Base-by-base conservation (phyloP, 2,329 filamentous ascomycete genomes). In the Clarireedia sp. region DNA sequence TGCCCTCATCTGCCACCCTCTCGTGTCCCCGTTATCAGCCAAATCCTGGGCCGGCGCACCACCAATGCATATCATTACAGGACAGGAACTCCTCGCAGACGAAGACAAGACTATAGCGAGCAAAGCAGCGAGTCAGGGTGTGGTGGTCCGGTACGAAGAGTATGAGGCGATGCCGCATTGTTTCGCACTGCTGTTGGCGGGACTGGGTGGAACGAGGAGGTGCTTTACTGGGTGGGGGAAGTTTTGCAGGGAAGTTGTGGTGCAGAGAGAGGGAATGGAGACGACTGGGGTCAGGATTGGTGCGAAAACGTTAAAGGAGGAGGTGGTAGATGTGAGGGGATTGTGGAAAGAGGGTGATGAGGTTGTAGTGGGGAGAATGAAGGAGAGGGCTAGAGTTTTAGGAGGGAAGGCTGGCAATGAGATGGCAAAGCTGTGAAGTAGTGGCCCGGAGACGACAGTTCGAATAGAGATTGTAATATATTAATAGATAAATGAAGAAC, bases 91-190 rank as follows among this genome's bases (percentile, higher is more conserved):
- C 62, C 74, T 92, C 7, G 74, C 79, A 1, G 86, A 89, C 67
- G 87, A 90, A 68, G 77, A 76, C 57, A 77, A 76, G 59, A 80
- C 81, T 51, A 65, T 89, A 1, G 86, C 83, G 0, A 70, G 72
- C 38, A 75, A 77, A 33, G 74, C 87, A 10, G 73, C 73, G 16
- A 60, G 63, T 5, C 24, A 19, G 24, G 46, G 46, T 2, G 26
- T 33, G 4, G 16, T 21, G 17, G 46, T 48, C n/a, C 10, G 17
- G n/a, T 48, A 21, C 17, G 17, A 38, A 5, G 46, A 48, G 26
- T 48, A 48, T 38, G 16, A 36, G 24, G 26, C 26, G 26, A 36
- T 48, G 24, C 46, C 46, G 16, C 46, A 48, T 70, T 82, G 81
- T 62, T 92, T 89, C 65, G 80, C 78, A 0, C 63, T 82, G 59